These are phyloP conservation scores for Nissolia schottii DNA, from an alignment of 306 rosid species.

Conservation along the genomic window DNA sequence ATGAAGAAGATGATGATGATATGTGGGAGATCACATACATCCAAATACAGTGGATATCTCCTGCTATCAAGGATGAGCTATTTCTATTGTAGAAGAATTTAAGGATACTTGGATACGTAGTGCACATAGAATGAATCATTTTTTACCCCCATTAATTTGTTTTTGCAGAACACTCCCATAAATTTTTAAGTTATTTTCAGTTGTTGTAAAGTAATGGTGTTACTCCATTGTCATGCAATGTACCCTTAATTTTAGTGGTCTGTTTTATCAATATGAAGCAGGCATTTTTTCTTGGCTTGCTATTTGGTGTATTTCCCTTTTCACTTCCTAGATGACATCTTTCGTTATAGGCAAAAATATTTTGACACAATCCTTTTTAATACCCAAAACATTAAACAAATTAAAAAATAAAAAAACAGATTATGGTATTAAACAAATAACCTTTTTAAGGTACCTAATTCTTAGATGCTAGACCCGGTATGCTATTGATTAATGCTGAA, in stretches of 20 bases:
- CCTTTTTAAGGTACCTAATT: no score
- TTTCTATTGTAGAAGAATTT: slow-evolving; percentile 44
- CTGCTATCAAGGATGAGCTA: slow-evolving; percentile 70
- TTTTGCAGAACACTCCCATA: neutral
- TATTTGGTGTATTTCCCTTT: neutral
- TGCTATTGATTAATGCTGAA: neutral
- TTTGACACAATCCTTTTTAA: no score
- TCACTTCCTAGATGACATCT: neutral
- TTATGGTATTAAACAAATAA: no score
- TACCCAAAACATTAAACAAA: no score
- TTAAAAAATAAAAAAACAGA: no score
- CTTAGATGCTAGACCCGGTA: neutral
- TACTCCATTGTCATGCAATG: neutral
- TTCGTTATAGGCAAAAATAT: neutral
- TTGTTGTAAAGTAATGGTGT: neutral
- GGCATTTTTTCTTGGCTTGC: neutral
- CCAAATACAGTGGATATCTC: slow-evolving; percentile 93
- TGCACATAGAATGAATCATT: neutral
- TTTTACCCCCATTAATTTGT: neutral
- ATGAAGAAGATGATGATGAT: slow-evolving; percentile 65
- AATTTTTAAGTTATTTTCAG: neutral
- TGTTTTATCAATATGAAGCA: neutral
- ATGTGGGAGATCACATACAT: slow-evolving; percentile 77
- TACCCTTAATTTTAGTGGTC: neutral
- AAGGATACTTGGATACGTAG: neutral